Percentiles rank a stretch among this genome's conserved stretches.
Evolutionary conservation across 768 basidiomycete species (phyloP).

Genomic region (Phaeolepiota aurea): DNA sequence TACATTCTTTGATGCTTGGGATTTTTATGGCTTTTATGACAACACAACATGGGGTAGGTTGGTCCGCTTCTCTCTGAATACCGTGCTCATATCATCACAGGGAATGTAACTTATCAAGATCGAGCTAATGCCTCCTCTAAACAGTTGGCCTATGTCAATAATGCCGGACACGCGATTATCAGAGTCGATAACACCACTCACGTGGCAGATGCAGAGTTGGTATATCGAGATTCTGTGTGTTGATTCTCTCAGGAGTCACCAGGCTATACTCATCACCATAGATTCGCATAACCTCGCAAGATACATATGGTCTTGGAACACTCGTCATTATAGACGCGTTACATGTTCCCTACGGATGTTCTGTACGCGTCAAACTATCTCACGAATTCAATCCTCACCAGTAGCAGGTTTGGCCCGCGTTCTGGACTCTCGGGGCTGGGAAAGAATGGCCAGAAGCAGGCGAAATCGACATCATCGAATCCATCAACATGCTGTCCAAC

Average conservation of each 20-base stretch:
- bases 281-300: slow-evolving; percentile 36
- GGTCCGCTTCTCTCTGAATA: too few relatives aligned
- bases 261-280: slow-evolving; percentile 9
- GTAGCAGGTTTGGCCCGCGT: slow-evolving; percentile 36
- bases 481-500: slow-evolving; percentile 59
- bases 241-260: background rate
- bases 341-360: slow-evolving; percentile 45
- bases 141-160: slow-evolving; percentile 51
- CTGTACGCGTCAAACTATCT: slow-evolving; percentile 22
- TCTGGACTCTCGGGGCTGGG: slow-evolving; percentile 37
- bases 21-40: slow-evolving; percentile 7
- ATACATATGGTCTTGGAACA: slow-evolving; percentile 32
- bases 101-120: slow-evolving; percentile 56
- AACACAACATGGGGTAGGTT: slow-evolving; percentile 12
- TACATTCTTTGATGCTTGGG: slow-evolving; percentile 10
- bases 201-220: slow-evolving; percentile 22
- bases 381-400: background rate
- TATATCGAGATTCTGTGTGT: slow-evolving; percentile 42
- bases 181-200: slow-evolving; percentile 65
- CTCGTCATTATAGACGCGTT: slow-evolving; percentile 36
- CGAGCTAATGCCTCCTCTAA: slow-evolving; percentile 34
- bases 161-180: slow-evolving; percentile 56
- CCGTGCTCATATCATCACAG: slow-evolving; percentile 26
- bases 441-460: slow-evolving; percentile 35
- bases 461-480: slow-evolving; percentile 69